phyloP scores from a whole-genome alignment of 768 basidiomycete species.

The Mycena epipterygia region DNA sequence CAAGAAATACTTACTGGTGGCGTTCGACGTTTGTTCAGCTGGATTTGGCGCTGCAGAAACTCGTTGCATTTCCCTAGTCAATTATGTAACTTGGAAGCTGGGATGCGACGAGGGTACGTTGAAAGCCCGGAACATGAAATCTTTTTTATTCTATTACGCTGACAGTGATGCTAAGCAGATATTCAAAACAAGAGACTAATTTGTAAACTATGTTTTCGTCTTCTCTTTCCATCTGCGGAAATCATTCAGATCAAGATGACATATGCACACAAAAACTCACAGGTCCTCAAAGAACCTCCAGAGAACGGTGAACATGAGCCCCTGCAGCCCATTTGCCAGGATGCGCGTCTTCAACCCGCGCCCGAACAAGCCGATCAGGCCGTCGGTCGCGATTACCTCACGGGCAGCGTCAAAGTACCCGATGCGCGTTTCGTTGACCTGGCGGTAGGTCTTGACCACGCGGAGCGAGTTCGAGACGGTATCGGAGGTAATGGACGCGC shows the following conservation, averaged over 20 bases:
- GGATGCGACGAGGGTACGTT: too few relatives aligned
- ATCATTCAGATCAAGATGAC: not conserved
- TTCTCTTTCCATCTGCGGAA: conserved; percentile 51
- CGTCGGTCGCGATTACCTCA: conserved; percentile 82
- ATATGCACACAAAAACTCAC: conserved; percentile 60
- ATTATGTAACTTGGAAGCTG: too few relatives aligned
- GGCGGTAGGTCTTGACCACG: conserved; percentile 96
- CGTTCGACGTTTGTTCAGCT: too few relatives aligned
- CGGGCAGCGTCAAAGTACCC: conserved; percentile 84
- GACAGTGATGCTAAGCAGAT: not conserved
- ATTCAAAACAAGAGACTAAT: not conserved
- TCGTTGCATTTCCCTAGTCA: too few relatives aligned
- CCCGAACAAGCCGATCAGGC: conserved; percentile 85
- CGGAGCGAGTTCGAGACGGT: conserved; percentile 89
- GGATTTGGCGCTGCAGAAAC: too few relatives aligned
- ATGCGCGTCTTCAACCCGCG: conserved; percentile 92
- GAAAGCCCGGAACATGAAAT: too few relatives aligned
- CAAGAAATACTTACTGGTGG: too few relatives aligned
- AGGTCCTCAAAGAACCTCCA: conserved; percentile 94
- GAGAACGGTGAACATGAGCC: conserved; percentile 90
- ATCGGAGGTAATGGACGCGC: conserved; percentile 88
- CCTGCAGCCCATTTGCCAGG: conserved; percentile 91
- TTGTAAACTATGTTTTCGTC: conserved; percentile 39
- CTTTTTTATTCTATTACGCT: too few relatives aligned
- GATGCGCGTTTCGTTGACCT: conserved; percentile 87